phyloP scores from a whole-genome alignment of 192 early-diverging fungal genomes.

The Entophlyctis helioformis region DNA sequence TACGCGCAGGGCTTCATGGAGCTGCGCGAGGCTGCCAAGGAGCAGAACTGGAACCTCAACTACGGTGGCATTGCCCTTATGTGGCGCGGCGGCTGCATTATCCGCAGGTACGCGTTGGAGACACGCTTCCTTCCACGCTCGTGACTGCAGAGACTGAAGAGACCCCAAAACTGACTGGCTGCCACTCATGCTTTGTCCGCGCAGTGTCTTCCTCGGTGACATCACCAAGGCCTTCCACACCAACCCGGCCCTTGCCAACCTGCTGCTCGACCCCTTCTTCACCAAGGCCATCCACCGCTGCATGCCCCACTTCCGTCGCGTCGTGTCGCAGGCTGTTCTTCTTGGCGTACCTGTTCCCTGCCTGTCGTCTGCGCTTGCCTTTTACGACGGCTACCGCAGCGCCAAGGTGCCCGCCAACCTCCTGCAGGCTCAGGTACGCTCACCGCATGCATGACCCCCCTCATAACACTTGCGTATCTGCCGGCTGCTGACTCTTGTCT shows the following conservation, averaged over 20 bases:
- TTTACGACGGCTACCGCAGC: slow-evolving; percentile 96
- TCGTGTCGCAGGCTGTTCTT: slow-evolving; percentile 65
- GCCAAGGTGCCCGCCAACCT: slow-evolving; percentile 87
- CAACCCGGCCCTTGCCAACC: slow-evolving; percentile 77
- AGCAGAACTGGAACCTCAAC: slow-evolving; percentile 90
- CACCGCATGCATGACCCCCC: too few species aligned
- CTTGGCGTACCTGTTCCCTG: slow-evolving; percentile 87
- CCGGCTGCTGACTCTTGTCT: too few species aligned
- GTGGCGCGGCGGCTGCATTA: slow-evolving; percentile 99
- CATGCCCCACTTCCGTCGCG: slow-evolving; percentile 77
- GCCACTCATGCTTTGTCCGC: background rate
- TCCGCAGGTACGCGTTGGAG: slow-evolving; percentile 49
- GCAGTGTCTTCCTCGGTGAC: slow-evolving; percentile 82
- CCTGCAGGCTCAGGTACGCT: slow-evolving; percentile 69
- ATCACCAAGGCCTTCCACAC: slow-evolving; percentile 89
- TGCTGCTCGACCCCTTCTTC: slow-evolving; percentile 97
- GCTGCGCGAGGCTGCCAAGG: slow-evolving; percentile 88
- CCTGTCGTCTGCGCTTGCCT: slow-evolving; percentile 79
- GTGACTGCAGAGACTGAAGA: background rate
- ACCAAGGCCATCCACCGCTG: slow-evolving; percentile 75
- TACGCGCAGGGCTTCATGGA: slow-evolving; percentile 99
- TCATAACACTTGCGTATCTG: too few species aligned
- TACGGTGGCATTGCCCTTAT: slow-evolving; percentile 95
- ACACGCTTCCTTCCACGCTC: too few species aligned
- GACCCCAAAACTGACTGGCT: background rate